Evolutionary conservation across 345 rosid genomes (phyloP), one percentile per base, ranked within the genome.

Genomic region (Crucihimalaya himalaica): DNA sequence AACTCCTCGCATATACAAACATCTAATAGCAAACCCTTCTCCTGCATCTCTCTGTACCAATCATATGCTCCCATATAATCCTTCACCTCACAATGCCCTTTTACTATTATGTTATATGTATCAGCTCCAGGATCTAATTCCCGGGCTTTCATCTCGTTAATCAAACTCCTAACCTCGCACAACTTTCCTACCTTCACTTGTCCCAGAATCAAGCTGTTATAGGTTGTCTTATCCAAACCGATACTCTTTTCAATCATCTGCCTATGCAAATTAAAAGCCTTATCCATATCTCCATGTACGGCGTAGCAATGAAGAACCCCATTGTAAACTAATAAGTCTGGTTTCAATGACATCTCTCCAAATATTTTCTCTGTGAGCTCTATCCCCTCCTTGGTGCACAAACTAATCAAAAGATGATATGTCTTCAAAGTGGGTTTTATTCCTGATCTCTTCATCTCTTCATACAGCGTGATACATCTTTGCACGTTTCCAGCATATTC

Each of bases 41-140:
- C 85, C 18, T 83, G 55, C 96, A 90, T 89, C 81, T 87, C 89
- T 78, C 86, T 81, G 77, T 82, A 87, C 93, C 96, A 89, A 75
- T 8, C 21, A 74, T 86, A 90, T 31, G 91, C 98, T 42, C 83
- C 89, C 40, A 29, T 31, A 66, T 79, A 87, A 55, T 85, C 83
- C 66, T 79, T 83, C 18, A 34, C 53, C 55, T 86, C 83, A 50
- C 92, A 87, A 66, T 83, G 68, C 29, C 89, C 92, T 57, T 79
- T 84, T 66, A 93, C 76, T 66, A 93, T 69, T 69, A 90, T 48
- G 72, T 68, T 78, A 71, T 86, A 91, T 2, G 97, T 91, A 81
- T 86, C 97, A 40, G 88, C 94, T 78, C 81, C 82, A 25, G 83
- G 89, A 45, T 56, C 64, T 76, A 85, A 39, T 52, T 77, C 85